Base-by-base conservation (phyloP, 192 early-diverging fungal species). In the Linnemannia elongata region DNA sequence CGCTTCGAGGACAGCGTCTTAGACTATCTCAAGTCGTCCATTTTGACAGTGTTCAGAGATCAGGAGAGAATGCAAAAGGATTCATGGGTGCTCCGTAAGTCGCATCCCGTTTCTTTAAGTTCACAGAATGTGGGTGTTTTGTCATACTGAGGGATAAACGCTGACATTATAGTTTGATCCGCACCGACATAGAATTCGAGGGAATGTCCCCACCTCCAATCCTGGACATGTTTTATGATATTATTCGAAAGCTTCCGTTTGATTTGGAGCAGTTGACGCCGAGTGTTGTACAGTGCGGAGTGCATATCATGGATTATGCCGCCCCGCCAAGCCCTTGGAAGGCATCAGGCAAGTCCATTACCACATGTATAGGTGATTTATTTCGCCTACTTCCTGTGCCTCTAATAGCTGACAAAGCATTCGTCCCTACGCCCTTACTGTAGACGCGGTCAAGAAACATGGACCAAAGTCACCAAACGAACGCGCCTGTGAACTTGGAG, bases 1-100 rank as follows among this genome's bases (percentile, higher is more conserved):
- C 88, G 95, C n/a, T 94, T 95, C 57, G 91, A 93, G 72, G 90
- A 93, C 42, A 88, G 80, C n/a, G 93, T 94, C 38, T 82, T 91
- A 68, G 91, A 93, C 38, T 84, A 89, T 33, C 68, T 93, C 10
- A 93, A 92, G 73, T 81, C 86, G 0, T 78, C 89, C 0, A 90
- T 93, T 41, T 55, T 89, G 3, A 52, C 84, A 9, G 73, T 83
- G 33, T 92, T 88, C 69, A 92, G 89, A 55, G 92, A 92, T 39
- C 60, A 33, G 13, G 92, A 93, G 30, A 91, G 88, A 69, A 74
- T 90, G 57, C 76, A 73, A 20, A 82, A 87, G 44, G 79, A 81
- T 15, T 52, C 84, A 41, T 93, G 92, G 92, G 89, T 92, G 18
- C 60, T 66, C 27, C 30, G 60, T 66, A 66, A 66, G 60, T 66